phyloP scores from a whole-genome alignment of 148 eudicot species.

The Rhododendron kiyosumense region DNA sequence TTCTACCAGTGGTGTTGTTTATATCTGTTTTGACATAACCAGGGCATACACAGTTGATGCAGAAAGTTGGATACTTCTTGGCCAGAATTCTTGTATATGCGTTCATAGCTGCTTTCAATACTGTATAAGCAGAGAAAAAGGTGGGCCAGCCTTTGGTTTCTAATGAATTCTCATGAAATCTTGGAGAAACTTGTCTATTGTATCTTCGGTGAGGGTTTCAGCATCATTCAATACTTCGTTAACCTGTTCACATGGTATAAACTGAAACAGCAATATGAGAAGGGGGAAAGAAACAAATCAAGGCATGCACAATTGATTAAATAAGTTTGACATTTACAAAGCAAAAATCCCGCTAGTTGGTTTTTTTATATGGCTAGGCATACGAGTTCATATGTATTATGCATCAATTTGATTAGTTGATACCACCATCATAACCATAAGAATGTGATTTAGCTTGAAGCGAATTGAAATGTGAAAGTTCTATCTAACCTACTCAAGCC shows the following conservation, averaged over 20 bases:
- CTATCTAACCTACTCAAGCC: background rate
- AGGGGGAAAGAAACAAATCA: background rate
- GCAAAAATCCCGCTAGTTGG: background rate
- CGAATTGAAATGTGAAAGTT: background rate
- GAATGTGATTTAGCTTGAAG: background rate
- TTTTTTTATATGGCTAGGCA: background rate
- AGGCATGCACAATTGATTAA: background rate
- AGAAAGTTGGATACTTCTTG: constrained; percentile 18
- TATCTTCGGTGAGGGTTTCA: constrained; percentile 42
- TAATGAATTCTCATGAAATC: constrained; percentile 15
- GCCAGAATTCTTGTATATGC: constrained; percentile 28
- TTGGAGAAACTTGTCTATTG: constrained; percentile 32
- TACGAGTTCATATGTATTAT: background rate
- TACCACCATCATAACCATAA: background rate
- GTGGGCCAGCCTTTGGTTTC: constrained; percentile 23
- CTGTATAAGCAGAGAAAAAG: background rate
- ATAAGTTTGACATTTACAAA: background rate
- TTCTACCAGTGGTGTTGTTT: constrained; percentile 13
- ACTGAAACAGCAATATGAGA: constrained; percentile 8
- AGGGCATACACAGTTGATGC: constrained; percentile 41
- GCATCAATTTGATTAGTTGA: background rate
- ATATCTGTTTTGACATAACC: constrained; percentile 44
- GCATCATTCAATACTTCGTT: constrained; percentile 23
- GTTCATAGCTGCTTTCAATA: constrained; percentile 28
- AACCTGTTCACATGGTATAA: constrained; percentile 19